Base-by-base conservation (phyloP, 805 yeast genomes). In the Suhomyces canberraensis region DNA sequence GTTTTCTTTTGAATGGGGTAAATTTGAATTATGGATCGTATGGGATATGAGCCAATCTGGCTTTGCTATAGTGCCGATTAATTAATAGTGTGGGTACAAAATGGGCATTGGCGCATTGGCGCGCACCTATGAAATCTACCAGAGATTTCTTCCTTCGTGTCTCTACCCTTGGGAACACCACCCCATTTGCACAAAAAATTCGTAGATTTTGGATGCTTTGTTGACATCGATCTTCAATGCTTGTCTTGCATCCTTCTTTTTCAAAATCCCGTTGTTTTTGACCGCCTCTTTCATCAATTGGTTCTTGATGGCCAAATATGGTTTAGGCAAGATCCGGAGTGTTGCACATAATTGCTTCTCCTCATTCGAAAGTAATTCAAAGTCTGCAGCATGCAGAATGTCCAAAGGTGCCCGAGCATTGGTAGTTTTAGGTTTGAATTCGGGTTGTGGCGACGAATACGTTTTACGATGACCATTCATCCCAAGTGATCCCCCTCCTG, bases 301-400 rank as follows among this genome's bases (percentile, higher is more conserved):
- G 56, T 87, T 95, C 55, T 93, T 93, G 45, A 93, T 86, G 2
- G 95, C 96, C 42, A 93, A 66, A 54, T 91, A 93, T 3, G 98
- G 95, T 58, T 93, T 91, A 11, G 99, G 98, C 39, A 84, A 63
- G 8, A 95, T 82, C 44, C 95, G 78, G 43, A 95, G 69, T 33
- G 79, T 84, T 4, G 90, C 73, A 63, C 98, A 95, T 31, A 93
- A 63, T 37, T 77, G 79, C 56, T 84, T 91, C 56, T 93, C 99
- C 38, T 87, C 96, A n/a, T 79, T 76, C 1, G 95, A 83, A 33
- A 93, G 66, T 39, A 93, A 62, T 27, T 86, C 89, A 42, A 76
- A 85, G 56, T 93, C 98, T 1, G 89, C 76, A 0, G 95, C 81
- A 46, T 79, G 84, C 31, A 81, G 73, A 16, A 85, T 83, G 50